Percentiles rank a stretch among this genome's conserved stretches.
phyloP scores from a whole-genome alignment of 78 protist species.

The Pigoraptor vietnamica region DNA sequence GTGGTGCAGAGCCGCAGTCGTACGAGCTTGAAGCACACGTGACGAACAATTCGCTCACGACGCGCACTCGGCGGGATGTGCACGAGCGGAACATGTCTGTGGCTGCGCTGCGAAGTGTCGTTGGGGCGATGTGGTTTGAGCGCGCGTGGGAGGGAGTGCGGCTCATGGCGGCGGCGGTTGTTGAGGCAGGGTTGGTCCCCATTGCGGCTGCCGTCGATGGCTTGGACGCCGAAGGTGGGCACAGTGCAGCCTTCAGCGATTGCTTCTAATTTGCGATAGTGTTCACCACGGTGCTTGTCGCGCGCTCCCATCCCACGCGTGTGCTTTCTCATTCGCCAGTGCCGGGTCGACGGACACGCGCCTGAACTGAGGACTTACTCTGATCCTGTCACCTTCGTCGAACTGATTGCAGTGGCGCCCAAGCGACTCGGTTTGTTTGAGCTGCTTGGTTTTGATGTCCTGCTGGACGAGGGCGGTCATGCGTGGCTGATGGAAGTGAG shows the following conservation, averaged over 20 bases:
- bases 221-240: background rate
- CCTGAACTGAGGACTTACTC: too few species aligned
- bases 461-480: background rate
- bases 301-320: too few species aligned
- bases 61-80: background rate
- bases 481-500: background rate
- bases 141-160: background rate
- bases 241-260: too few species aligned
- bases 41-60: background rate
- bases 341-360: too few species aligned
- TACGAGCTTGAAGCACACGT: background rate
- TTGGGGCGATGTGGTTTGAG: background rate
- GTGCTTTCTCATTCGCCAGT: too few species aligned
- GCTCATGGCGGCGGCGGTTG: background rate
- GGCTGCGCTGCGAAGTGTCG: background rate
- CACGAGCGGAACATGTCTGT: background rate
- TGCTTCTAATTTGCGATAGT: too few species aligned
- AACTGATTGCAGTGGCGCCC: too few species aligned
- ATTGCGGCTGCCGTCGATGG: background rate
- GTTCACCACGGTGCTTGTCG: too few species aligned
- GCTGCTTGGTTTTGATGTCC: background rate
- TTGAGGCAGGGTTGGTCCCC: background rate
- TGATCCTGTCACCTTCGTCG: too few species aligned
- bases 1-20: too few species aligned
- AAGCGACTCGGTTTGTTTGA: background rate